Conservation (phyloP, 306 rosid species). For the Cucumis cinereus region DNA sequence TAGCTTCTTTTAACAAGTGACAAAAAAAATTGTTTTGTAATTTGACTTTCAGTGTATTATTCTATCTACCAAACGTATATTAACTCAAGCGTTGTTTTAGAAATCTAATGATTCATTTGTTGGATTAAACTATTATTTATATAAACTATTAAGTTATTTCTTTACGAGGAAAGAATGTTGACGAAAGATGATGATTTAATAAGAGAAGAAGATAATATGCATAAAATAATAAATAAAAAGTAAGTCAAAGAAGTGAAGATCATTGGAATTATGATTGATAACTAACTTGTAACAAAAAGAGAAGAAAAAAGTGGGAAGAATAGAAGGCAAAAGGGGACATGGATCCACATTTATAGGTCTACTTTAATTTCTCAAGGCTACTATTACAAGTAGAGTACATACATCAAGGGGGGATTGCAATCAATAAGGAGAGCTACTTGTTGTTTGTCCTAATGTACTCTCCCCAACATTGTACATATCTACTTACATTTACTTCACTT, state of each 20-base stretch:
- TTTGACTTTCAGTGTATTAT: too few relatives aligned
- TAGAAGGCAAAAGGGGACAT: not conserved
- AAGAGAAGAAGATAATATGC: not conserved
- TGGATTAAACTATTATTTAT: not conserved
- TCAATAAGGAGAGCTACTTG: conserved; percentile 2
- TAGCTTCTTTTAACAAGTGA: too few relatives aligned
- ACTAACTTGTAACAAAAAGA: not conserved
- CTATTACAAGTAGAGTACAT: not conserved
- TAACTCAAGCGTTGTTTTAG: too few relatives aligned
- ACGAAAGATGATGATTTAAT: too few relatives aligned
- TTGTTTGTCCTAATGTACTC: conserved; percentile 6
- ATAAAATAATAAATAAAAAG: not conserved
- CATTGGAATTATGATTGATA: not conserved
- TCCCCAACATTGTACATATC: not conserved
- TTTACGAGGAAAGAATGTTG: too few relatives aligned
- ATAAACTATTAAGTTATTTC: too few relatives aligned
- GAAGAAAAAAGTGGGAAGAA: not conserved
- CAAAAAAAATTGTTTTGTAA: too few relatives aligned
- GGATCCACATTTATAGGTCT: not conserved
- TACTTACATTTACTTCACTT: not conserved
- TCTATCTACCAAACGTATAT: too few relatives aligned
- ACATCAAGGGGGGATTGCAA: not conserved
- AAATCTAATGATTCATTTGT: too few relatives aligned
- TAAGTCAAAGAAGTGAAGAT: not conserved
- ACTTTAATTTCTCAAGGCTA: not conserved